Evolutionary conservation across 2,329 filamentous ascomycete genomes (phyloP), one percentile per base, ranked within the genome.

Genomic region (Colletotrichum camelliae): DNA sequence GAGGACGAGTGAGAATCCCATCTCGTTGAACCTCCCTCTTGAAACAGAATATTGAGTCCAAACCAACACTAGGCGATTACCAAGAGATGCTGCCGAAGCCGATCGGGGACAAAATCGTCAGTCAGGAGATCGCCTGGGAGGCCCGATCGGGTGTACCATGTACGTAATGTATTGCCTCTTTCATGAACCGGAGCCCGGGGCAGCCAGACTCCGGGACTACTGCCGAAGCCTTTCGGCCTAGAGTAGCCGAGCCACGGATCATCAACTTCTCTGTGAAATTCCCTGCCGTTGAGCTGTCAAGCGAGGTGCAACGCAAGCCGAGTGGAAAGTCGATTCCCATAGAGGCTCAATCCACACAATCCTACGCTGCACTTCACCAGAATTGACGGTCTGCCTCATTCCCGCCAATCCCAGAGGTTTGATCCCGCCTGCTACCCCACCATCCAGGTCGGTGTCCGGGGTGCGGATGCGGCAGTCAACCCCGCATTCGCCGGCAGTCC

Each of bases 401-500:
- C 37, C 67, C 67, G 57, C 67, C 67, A 70, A 70, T 70, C 24
- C 27, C 27, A 10, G 35, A 18, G 13, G 21, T 4, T 62, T 62
- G 67, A 70, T 70, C 67, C 67, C 67, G 67, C 67, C 55, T 57
- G 52, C 24, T 24, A 48, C 55, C 35, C 21, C 55, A 69, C 13
- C 66, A 10, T 12, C 21, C 29, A 24, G 16, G 29, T 70, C 67
- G 67, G 67, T n/a, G 29, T 43, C 35, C 66, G 24, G 52, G 35
- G 67, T 35, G 52, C 67, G 66, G 66, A 69, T 33, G 18, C 67
- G 57, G 67, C 57, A 70, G 67, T 70, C 35, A 33, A 70, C 57
- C 67, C 67, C 67, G 67, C 67, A 70, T 70, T 52, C 33, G 18
- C 67, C 67, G 57, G 67, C 35, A 62, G 67, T 70, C 67, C 35